Base-by-base conservation (phyloP, 2,329 filamentous ascomycete genomes). In the Talaromyces pinophilus region DNA sequence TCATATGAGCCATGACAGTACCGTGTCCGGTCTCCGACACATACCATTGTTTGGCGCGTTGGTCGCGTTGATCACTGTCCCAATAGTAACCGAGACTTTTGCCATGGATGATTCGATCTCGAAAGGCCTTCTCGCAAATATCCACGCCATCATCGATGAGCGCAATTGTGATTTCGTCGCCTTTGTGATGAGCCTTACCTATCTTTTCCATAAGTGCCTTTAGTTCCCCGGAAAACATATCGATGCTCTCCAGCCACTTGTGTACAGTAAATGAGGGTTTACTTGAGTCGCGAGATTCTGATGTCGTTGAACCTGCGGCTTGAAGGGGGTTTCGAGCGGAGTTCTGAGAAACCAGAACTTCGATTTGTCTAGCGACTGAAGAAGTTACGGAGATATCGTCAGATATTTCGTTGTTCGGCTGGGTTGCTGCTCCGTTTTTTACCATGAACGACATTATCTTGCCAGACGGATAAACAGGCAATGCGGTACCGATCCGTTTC, bases 1-100 rank as follows among this genome's bases (percentile, higher is more conserved):
- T 30, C 48, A 30, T 28, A 30, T 28, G 25, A 15, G 48, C 48
- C 48, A 52, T 52, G 22, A 52, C 13, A 52, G 48, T 52, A 25
- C 48, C 48, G 7, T 52, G 48, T 52, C 25, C 48, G 3, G 22
- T 52, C 22, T 28, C 48, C n/a, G 48, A 52, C 7, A 50, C 46
- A 50, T 50, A 50, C 46, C 46, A 50, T 25, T 50, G 46, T 50
- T 50, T 50, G 46, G 46, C 46, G 19, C 46, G 46, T 50, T 50
- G 46, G 19, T 50, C 46, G 7, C 46, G 22, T 15, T 50, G 19
- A 25, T 50, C 46, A 50, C 46, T 22, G 19, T 50, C 46, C 46
- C 19, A 50, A 52, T 52, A 52, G 15, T 52, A 30, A 30, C 48
- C 48, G 5, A 52, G 25, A 30, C 22, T 52, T 52, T 52, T 30